Evolutionary conservation across 2,329 filamentous ascomycete species (phyloP), one percentile per base, ranked within the genome.

Genomic region (Diaporthe ilicicola): DNA sequence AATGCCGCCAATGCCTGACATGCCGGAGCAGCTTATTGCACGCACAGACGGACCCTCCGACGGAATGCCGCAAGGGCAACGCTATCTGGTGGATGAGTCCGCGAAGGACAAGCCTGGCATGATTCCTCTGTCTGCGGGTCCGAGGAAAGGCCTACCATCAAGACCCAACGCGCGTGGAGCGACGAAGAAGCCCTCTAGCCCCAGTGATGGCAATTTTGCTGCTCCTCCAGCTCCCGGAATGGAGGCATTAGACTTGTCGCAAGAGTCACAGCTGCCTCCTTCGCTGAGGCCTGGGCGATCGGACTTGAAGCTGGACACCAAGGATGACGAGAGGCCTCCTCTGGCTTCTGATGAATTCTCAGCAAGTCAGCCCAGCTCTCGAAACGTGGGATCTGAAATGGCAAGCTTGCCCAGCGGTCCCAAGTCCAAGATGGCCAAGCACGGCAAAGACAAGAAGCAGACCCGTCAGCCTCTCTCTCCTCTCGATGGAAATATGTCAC

Each of bases 401-500:
- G 24, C 34, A 7, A 42, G 44, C 37, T 50, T 27, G 32, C 17
- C 66, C 17, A 37, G 24, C 32, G 50, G 44, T 17, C 53, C 44
- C 22, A 39, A 56, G n/a, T 59, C 42, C n/a, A 59, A 59, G 66
- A 68, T 12, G 3, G 12, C 24, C 53, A 50, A 59, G 66, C 22
- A 9, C 24, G 53, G 44, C 32, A 59, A 68, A 22, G 22, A 55
- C 24, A 46, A 42, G 32, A 13, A 51, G 8, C 32, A 59, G 42
- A 19, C n/a, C 7, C 66, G 53, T 15, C 66, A 42, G 44, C 66
- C 66, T 42, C 53, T 59, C 7, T 68, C 66, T 29, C 53, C 42
- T 39, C 22, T 37, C 17, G 66, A 68, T 19, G 42, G 32, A 15
- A 59, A 68, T 9, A 51, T 6, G 29, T 68, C 32, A 4, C 44